Evolutionary conservation across 225 moss, liverwort and hornwort genomes (phyloP), one percentile per base, ranked within the genome.

Genomic region (Takakia lepidozioides): DNA sequence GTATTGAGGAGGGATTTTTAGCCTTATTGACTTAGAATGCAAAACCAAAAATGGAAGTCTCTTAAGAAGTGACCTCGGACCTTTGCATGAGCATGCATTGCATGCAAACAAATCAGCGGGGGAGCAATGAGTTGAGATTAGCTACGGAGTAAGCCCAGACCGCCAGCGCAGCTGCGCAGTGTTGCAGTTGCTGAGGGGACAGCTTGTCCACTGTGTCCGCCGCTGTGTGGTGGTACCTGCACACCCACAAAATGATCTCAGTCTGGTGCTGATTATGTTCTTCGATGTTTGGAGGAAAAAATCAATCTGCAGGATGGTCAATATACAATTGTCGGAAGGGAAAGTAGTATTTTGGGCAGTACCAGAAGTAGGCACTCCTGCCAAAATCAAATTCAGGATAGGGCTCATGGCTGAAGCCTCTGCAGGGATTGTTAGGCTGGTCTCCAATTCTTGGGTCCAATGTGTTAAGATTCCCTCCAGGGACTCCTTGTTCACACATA

Each of bases 141-240:
- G 91, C 87, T 34, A 92, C 60, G 50, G 67, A 64, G 55, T 92
- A 82, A 1, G 62, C 66, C 63, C 81, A 92, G 2, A 92, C 87
- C 37, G 75, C 46, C 27, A 92, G 52, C 14, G 91, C 69, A 19
- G 91, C 91, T 26, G 84, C 75, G 28, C 78, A 84, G 19, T 65
- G 86, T 62, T 86, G 84, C 9, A 92, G 71, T 58, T 92, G 86
- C 47, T 62, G 50, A 14, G 87, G 74, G 17, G 84, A 81, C 19
- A 92, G 70, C 68, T 92, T 92, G 56, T 92, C 91, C 14, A 92
- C 67, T 29, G 91, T 92, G 58, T 92, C 91, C 21, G 87, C 86
- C 42, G 70, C 69, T 20, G 91, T 92, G 59, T 92, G 91, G 69
- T 92, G 87, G 58, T 83, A 86, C 89, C 89, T 90, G 67, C 16